A percentile compares a stretch with the other conserved stretches of the same genome.
Evolutionary conservation across 148 eudicot species (phyloP).

Genomic region (Oxyria digyna): DNA sequence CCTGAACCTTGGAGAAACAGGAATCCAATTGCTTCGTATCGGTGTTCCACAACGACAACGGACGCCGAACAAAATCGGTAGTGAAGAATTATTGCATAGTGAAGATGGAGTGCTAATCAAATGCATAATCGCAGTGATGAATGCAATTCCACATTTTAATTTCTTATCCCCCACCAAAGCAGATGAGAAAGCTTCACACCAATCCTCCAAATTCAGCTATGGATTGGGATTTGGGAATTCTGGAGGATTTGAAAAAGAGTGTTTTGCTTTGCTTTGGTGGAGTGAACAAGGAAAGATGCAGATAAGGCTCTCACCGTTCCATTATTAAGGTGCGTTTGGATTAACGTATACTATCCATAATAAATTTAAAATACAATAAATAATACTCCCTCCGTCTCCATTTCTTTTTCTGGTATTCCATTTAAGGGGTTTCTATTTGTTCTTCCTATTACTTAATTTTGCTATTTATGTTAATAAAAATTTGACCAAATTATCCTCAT

Average conservation of each 20-base stretch:
- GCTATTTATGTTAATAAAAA: too few relatives aligned
- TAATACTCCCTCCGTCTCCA: too few relatives aligned
- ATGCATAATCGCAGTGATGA: constrained; percentile 5
- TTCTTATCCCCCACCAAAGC: not conserved
- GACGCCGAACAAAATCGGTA: not conserved
- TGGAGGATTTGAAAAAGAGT: not conserved
- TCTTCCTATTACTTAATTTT: too few relatives aligned
- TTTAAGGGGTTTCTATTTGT: too few relatives aligned
- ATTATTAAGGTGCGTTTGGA: too few relatives aligned
- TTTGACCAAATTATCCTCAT: too few relatives aligned
- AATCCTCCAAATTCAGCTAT: constrained; percentile 6
- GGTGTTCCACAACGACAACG: not conserved
- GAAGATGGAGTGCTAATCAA: constrained; percentile 1
- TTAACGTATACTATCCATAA: too few relatives aligned
- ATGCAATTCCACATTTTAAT: constrained; percentile 8
- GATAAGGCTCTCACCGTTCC: not conserved
- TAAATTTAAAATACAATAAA: too few relatives aligned
- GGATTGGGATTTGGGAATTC: not conserved
- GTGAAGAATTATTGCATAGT: constrained; percentile 5
- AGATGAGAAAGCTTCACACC: not conserved
- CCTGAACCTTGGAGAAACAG: not conserved
- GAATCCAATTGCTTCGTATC: not conserved
- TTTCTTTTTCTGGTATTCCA: too few relatives aligned
- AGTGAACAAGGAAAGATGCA: not conserved
- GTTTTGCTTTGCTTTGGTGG: not conserved